Percentiles rank a stretch among this genome's conserved stretches.
These are phyloP conservation scores for Lactuca saligna DNA, from an alignment of 129 eudicot genomes.

Conservation along the genomic window DNA sequence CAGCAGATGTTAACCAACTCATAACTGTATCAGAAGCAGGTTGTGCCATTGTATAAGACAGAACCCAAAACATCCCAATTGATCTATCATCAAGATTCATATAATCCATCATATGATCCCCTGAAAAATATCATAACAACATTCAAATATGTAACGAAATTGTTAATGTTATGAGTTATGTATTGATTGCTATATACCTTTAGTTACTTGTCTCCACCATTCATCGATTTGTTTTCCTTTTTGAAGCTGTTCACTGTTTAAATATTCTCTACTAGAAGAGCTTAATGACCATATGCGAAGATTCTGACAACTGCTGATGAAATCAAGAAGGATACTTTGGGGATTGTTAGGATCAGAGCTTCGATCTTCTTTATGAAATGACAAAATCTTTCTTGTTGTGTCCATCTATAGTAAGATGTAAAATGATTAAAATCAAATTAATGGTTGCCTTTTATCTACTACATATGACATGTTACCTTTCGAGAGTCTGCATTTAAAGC, in stretches of 20 bases:
- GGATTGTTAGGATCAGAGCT: conserved; percentile 90
- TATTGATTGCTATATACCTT: conserved; percentile 61
- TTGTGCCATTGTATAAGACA: conserved; percentile 95
- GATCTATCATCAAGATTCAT: conserved; percentile 96
- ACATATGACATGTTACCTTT: conserved; percentile 52
- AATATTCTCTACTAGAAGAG: conserved; percentile 73
- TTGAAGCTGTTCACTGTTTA: conserved; percentile 86
- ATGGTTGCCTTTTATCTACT: neutral
- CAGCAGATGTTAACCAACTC: conserved; percentile 82
- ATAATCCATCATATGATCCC: conserved; percentile 85
- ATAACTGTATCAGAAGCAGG: conserved; percentile 95
- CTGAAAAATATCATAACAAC: conserved; percentile 33
- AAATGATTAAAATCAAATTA: conserved; percentile 1
- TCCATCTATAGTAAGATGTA: conserved; percentile 61
- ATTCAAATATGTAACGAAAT: neutral
- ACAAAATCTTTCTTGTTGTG: conserved; percentile 77
- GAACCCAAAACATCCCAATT: conserved; percentile 98
- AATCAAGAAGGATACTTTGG: conserved; percentile 85
- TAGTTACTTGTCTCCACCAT: conserved; percentile 93
- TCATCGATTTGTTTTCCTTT: conserved; percentile 99
- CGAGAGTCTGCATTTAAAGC: conserved; percentile 84
- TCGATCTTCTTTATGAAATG: conserved; percentile 89
- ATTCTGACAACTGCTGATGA: conserved; percentile 95
- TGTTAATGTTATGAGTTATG: neutral
- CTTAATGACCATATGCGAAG: conserved; percentile 90